Conservation (phyloP, 179 eudicot species). For the Spinacia oleracea region DNA sequence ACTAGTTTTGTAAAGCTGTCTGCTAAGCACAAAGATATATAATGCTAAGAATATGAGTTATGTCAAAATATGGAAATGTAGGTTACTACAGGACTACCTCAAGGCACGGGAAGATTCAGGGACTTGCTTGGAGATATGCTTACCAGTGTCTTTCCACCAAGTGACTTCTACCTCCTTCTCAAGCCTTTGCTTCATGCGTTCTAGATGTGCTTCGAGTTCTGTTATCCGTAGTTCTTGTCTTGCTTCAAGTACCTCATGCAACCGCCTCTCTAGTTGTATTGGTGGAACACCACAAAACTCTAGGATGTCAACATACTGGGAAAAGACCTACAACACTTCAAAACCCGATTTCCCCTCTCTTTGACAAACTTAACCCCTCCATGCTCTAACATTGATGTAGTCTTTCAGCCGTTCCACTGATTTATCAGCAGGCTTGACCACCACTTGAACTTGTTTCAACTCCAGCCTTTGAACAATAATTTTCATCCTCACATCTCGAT, state of each 20-base stretch:
- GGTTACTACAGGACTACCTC: slow-evolving; percentile 19
- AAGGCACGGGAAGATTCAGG: slow-evolving; percentile 38
- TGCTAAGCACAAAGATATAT: too few species aligned
- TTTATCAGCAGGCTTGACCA: too few species aligned
- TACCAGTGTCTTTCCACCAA: slow-evolving; percentile 72
- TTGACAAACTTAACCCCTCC: too few species aligned
- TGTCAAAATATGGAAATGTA: neutral
- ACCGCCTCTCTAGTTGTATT: slow-evolving; percentile 58
- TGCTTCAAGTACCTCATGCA: slow-evolving; percentile 59
- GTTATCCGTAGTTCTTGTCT: slow-evolving; percentile 62
- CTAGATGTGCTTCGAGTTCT: slow-evolving; percentile 65
- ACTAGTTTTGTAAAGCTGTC: neutral
- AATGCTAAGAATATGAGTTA: neutral
- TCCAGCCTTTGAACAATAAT: too few species aligned
- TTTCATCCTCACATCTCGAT: too few species aligned
- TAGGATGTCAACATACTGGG: slow-evolving; percentile 21
- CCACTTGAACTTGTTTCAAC: too few species aligned
- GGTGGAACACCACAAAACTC: slow-evolving; percentile 59
- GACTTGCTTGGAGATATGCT: slow-evolving; percentile 49
- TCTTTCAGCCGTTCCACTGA: too few species aligned
- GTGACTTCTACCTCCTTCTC: slow-evolving; percentile 49
- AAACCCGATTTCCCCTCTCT: too few species aligned
- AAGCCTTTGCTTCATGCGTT: slow-evolving; percentile 43
- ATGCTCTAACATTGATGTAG: too few species aligned
- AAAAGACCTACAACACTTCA: too few species aligned